Base-by-base conservation (phyloP, 768 basidiomycete genomes). In the Lactarius deliciosus region DNA sequence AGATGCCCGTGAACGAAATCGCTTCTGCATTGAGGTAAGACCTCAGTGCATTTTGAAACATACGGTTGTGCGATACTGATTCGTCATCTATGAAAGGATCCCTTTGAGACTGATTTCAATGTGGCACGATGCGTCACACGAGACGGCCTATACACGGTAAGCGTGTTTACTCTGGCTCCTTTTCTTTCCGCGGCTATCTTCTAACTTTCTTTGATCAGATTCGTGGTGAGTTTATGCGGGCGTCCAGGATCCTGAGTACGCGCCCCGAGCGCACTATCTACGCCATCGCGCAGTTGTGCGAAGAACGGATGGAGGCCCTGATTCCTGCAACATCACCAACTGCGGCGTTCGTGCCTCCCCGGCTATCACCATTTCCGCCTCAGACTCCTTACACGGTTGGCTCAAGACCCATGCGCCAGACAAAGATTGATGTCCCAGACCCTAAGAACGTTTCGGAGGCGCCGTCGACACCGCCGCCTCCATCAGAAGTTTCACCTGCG, bases 161-260 rank as follows among this genome's bases (percentile, higher is more conserved):
- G 85, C 75, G 30, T 16, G 25, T 43, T 40, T 43, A 41, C 30
- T 25, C 13, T 57, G 38, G 54, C 54, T 32, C 47, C 60, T 40
- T 32, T 61, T 56, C 56, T 32, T 54, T 8, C 61, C 13, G 2
- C 4, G 41, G 7, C 5, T 30, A 20, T 25, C 41, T 58, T 20
- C 56, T 68, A n/a, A 65, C 28, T 60, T 70, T 69, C 43, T 38
- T 41, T 60, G 64, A 54, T 36, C 71, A 98, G 96, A 95, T 99
- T 73, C 95, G 96, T 16, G 96, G 96, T 10, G 96, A 98, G 79
- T 96, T 99, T 76, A 96, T 96, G 93, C 89, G 96, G 41, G 96
- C 96, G 5, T 88, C 90, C 28, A 84, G 94, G 63, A 92, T 98
- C 64, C 81, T 99, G 40, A 82, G 87, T 13, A 79, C 82, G 69